These are phyloP conservation scores for Aspergillus pseudotamarii DNA, from an alignment of 2,329 filamentous ascomycete species.

Conservation along the genomic window DNA sequence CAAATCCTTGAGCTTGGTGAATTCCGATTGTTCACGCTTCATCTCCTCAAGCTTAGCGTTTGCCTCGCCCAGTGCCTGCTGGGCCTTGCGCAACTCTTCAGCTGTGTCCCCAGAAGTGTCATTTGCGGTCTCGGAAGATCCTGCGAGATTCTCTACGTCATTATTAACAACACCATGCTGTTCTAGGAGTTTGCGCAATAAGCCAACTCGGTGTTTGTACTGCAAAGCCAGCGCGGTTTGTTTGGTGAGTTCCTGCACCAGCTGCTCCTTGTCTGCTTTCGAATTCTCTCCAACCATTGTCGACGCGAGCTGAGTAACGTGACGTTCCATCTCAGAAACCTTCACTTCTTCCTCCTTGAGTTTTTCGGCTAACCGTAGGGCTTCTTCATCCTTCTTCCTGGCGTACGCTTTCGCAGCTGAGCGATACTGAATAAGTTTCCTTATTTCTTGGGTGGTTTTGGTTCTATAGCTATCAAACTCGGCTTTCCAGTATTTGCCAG, in stretches of 20 bases:
- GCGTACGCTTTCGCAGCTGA: constrained; percentile 62
- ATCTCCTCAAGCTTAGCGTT: constrained; percentile 39
- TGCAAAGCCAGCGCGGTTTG: constrained; percentile 49
- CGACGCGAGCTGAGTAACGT: constrained; percentile 46
- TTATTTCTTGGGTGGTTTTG: constrained; percentile 62
- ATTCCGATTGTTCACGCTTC: constrained; percentile 34
- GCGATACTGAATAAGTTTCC: constrained; percentile 62
- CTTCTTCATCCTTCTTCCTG: constrained; percentile 60
- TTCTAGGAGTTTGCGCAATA: constrained; percentile 41
- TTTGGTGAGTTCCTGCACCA: constrained; percentile 46
- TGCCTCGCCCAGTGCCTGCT: constrained; percentile 39
- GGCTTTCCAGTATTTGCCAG: constrained; percentile 64
- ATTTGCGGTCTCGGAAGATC: constrained; percentile 23
- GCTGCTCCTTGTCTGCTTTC: constrained; percentile 40
- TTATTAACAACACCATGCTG: constrained; percentile 41
- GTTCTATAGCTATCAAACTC: constrained; percentile 62
- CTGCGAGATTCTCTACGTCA: constrained; percentile 24
- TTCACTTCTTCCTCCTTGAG: constrained; percentile 54
- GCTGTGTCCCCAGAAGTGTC: constrained; percentile 19
- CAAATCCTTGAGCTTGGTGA: constrained; percentile 38
- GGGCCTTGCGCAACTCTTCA: constrained; percentile 34
- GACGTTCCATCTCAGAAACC: constrained; percentile 47
- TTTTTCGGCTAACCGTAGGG: constrained; percentile 54
- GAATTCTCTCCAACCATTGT: constrained; percentile 38
- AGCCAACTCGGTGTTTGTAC: constrained; percentile 47